phyloP scores from a whole-genome alignment of 2,329 filamentous ascomycete species.

The Aspergillus bombycis region DNA sequence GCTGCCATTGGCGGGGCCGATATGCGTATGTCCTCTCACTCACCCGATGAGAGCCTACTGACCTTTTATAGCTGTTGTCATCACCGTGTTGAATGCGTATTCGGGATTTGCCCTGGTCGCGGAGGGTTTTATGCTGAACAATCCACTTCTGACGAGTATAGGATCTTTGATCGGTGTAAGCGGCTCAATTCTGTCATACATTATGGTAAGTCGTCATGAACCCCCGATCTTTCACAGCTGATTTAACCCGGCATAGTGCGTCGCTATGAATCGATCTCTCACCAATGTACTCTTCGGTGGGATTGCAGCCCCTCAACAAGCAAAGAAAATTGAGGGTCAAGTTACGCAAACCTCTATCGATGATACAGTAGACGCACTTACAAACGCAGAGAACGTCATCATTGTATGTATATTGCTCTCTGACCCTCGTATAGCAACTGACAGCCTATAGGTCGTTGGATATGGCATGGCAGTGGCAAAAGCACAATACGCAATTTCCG shows the following conservation, averaged over 20 bases:
- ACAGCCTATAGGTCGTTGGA: slow-evolving; percentile 62
- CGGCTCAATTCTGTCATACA: slow-evolving; percentile 85
- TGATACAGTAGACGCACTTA: slow-evolving; percentile 75
- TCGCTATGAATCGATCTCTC: slow-evolving; percentile 90
- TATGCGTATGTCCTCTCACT: slow-evolving; percentile 62
- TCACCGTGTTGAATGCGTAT: slow-evolving; percentile 88
- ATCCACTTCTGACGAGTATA: slow-evolving; percentile 80
- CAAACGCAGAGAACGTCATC: slow-evolving; percentile 80
- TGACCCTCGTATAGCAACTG: background rate
- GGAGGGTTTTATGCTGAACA: slow-evolving; percentile 90
- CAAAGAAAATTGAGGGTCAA: slow-evolving; percentile 74
- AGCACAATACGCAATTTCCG: slow-evolving; percentile 86
- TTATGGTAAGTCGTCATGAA: slow-evolving; percentile 53
- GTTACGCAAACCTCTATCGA: slow-evolving; percentile 79
- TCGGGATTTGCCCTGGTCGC: slow-evolving; percentile 88
- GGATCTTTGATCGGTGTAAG: slow-evolving; percentile 86
- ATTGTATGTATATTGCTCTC: slow-evolving; percentile 54
- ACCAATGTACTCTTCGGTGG: slow-evolving; percentile 88
- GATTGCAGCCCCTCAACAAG: slow-evolving; percentile 65
- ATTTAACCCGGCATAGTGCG: slow-evolving; percentile 54
- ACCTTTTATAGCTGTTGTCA: slow-evolving; percentile 67
- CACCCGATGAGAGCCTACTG: slow-evolving; percentile 22
- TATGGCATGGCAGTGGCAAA: slow-evolving; percentile 96
- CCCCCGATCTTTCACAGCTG: background rate
- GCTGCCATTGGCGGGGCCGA: slow-evolving; percentile 90